Conservation (phyloP, 2,329 filamentous ascomycete species). For the Trichoderma guizhouense region DNA sequence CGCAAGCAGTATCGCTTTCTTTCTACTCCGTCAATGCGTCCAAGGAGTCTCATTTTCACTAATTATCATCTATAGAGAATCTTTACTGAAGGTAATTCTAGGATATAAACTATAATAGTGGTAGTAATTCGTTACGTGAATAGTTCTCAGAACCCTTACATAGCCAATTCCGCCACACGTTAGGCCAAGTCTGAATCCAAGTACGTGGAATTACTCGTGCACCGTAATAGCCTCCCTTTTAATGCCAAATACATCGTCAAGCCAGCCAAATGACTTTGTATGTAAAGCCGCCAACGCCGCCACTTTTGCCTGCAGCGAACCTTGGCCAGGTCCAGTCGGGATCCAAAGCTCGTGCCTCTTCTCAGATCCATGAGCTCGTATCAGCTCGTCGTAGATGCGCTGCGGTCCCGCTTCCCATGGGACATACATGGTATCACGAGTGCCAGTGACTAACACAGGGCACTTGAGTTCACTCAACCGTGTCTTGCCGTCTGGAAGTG, state of each 20-base stretch:
- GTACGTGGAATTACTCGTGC: not conserved
- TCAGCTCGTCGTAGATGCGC: not conserved
- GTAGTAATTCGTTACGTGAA: no score
- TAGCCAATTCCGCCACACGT: no score
- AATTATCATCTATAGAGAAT: not conserved
- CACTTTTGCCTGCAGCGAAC: not conserved
- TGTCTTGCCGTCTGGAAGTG: not conserved
- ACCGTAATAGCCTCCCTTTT: not conserved
- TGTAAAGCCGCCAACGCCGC: not conserved
- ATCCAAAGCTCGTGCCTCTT: not conserved
- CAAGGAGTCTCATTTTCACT: no score
- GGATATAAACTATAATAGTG: not conserved
- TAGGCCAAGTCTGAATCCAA: no score
- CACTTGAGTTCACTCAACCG: not conserved
- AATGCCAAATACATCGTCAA: not conserved
- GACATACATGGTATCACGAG: not conserved
- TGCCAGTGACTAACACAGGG: not conserved
- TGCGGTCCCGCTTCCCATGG: not conserved
- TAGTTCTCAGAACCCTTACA: no score
- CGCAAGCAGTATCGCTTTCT: not conserved
- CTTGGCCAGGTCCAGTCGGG: not conserved
- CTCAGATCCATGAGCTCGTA: not conserved
- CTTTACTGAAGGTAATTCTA: not conserved
- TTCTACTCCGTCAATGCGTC: no score
- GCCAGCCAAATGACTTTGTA: not conserved